Conservation (phyloP, 2,329 filamentous ascomycete genomes). For the Chaetomiaceae sp. region DNA sequence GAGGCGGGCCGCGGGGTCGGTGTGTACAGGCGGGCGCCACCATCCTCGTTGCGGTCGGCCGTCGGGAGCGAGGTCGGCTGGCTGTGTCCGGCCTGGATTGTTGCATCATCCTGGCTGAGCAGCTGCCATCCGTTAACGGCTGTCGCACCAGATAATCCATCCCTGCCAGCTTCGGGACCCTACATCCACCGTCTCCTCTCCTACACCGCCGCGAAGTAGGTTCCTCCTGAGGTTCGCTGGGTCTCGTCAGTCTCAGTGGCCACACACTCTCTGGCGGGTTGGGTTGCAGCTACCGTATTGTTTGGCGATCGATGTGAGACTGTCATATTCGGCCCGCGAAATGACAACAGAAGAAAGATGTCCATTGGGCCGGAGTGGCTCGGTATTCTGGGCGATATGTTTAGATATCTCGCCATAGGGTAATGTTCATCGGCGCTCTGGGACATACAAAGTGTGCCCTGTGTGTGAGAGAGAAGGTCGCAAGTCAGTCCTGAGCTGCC, state of each 20-base stretch:
- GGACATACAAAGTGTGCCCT: conserved; percentile 45
- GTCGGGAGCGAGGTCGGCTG: conserved; percentile 4
- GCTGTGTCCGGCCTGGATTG: conserved; percentile 17
- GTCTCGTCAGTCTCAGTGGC: conserved; percentile 1
- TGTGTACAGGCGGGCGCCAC: conserved; percentile 14
- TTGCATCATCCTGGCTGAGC: conserved; percentile 27
- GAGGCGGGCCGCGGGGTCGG: background rate
- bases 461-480: conserved; percentile 21
- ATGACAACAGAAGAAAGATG: conserved; percentile 40
- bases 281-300: conserved; percentile 46
- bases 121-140: conserved; percentile 19
- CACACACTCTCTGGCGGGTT: background rate
- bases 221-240: conserved; percentile 43
- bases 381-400: conserved; percentile 16
- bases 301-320: conserved; percentile 44
- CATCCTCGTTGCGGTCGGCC: conserved; percentile 16
- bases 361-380: conserved; percentile 11
- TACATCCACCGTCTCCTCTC: conserved; percentile 41
- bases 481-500: conserved; percentile 13
- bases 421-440: background rate
- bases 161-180: conserved; percentile 17
- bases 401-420: conserved; percentile 1
- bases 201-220: conserved; percentile 44
- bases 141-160: background rate
- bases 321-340: conserved; percentile 54